Percentiles rank a stretch among this genome's conserved stretches.
Conservation (phyloP, 257 asterid genomes). For the Solanum tacnaense region DNA sequence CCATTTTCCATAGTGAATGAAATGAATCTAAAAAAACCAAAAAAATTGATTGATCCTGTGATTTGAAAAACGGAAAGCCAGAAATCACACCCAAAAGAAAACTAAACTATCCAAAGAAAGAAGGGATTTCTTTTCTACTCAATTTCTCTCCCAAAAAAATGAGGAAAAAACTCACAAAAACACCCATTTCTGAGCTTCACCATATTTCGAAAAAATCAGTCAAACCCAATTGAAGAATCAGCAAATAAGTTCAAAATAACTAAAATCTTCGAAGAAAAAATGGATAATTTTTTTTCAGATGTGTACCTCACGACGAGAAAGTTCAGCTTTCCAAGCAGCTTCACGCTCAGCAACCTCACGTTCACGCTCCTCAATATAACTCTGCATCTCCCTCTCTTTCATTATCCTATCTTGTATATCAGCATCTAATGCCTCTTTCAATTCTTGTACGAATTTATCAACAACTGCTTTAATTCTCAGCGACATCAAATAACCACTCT, state of each 20-base stretch:
- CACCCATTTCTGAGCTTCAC: neutral
- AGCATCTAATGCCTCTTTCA: conserved; percentile 92
- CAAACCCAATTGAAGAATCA: neutral
- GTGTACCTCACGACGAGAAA: conserved; percentile 90
- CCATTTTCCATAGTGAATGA: neutral
- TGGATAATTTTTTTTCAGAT: neutral
- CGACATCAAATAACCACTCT: conserved; percentile 37
- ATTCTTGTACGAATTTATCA: conserved; percentile 90
- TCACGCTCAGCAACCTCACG: conserved; percentile 99
- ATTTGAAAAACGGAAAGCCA: neutral
- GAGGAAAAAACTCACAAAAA: neutral
- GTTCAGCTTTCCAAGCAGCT: conserved; percentile 99
- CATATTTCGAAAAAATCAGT: neutral
- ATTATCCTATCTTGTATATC: conserved; percentile 90
- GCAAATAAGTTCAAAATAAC: neutral
- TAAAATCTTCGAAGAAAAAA: neutral
- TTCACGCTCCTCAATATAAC: conserved; percentile 92
- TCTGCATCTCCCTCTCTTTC: conserved; percentile 99
- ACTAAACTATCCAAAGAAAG: neutral
- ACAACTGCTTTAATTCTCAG: conserved; percentile 89
- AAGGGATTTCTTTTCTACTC: neutral
- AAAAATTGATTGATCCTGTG: neutral
- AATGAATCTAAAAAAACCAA: neutral
- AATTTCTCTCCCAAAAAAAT: neutral
- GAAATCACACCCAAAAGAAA: neutral